phyloP scores from a whole-genome alignment of 257 asterid genomes.

The Gardenia jasminoides region DNA sequence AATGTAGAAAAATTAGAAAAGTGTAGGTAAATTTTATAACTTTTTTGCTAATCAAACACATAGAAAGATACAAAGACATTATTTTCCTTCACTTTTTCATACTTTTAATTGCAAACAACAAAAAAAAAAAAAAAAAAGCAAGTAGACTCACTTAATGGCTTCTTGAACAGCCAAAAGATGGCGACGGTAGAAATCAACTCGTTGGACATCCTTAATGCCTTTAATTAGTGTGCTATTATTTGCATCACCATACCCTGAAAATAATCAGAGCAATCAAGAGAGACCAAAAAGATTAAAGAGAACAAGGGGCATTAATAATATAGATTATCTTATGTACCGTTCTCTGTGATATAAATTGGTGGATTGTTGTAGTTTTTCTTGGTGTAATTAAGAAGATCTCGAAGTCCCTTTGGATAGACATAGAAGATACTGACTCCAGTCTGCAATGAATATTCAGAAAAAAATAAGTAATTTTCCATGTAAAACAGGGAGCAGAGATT shows the following conservation, averaged over 20 bases:
- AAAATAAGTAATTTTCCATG: no score
- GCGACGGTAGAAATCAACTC: constrained; percentile 33
- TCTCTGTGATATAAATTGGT: constrained; percentile 38
- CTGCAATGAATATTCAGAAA: constrained; percentile 22
- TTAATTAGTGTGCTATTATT: constrained; percentile 10
- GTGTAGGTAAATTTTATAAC: no score
- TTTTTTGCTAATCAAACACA: no score
- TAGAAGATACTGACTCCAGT: constrained; percentile 29
- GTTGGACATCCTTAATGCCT: constrained; percentile 21
- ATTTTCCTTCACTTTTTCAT: no score
- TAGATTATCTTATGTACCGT: constrained; percentile 12
- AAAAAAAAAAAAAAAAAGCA: neutral
- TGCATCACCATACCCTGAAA: constrained; percentile 25
- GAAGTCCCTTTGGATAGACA: constrained; percentile 45
- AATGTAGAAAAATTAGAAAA: no score
- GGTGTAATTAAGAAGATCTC: constrained; percentile 35
- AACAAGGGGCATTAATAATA: neutral
- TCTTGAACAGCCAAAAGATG: constrained; percentile 35
- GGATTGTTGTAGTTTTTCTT: constrained; percentile 44
- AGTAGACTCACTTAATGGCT: constrained; percentile 33
- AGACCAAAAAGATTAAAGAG: no score
- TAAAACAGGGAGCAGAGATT: no score
- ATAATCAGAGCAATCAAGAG: neutral
- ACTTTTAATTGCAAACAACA: no score
- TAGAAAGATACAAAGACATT: no score